Percentiles rank a stretch among this genome's conserved stretches.
Evolutionary conservation across 306 rosid genomes (phyloP).

Genomic region (Nissolia schottii): DNA sequence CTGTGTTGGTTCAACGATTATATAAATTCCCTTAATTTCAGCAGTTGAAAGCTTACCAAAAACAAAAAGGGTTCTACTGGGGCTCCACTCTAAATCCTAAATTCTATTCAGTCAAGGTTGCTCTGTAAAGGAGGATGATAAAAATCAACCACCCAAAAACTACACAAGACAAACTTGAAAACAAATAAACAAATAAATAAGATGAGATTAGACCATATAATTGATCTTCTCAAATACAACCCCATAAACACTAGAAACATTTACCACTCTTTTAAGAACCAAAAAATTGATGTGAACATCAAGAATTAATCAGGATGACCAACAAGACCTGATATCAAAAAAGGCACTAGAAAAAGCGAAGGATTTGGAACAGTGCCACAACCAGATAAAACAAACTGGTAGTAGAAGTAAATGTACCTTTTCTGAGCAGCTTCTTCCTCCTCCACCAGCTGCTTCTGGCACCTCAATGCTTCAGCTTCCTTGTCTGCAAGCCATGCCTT

Average conservation of each 20-base stretch:
- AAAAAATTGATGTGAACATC: slow-evolving; percentile 14
- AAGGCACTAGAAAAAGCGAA: not conserved
- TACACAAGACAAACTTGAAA: not conserved
- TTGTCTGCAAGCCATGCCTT: slow-evolving; percentile 84
- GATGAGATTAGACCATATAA: not conserved
- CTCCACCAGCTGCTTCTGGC: slow-evolving; percentile 79
- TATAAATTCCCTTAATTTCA: slow-evolving; percentile 12
- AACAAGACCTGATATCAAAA: not conserved
- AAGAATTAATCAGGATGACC: not conserved
- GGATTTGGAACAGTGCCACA: not conserved
- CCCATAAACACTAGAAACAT: slow-evolving; percentile 3
- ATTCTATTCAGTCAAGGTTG: not conserved
- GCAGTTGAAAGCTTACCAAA: not conserved
- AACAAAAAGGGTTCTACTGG: not conserved
- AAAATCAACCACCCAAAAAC: slow-evolving; percentile 9
- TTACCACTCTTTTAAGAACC: slow-evolving; percentile 9
- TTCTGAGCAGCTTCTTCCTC: slow-evolving; percentile 96
- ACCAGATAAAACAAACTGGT: slow-evolving; percentile 6
- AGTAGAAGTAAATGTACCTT: slow-evolving; percentile 46
- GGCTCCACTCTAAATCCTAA: not conserved
- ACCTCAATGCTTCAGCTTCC: slow-evolving; percentile 91
- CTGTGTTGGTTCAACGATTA: not conserved
- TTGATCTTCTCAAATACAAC: not conserved
- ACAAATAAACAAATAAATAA: not conserved
- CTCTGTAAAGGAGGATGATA: not conserved